These are phyloP conservation scores for Globisporangium cystogenes DNA, from an alignment of 352 stramenopile species.

Conservation along the genomic window DNA sequence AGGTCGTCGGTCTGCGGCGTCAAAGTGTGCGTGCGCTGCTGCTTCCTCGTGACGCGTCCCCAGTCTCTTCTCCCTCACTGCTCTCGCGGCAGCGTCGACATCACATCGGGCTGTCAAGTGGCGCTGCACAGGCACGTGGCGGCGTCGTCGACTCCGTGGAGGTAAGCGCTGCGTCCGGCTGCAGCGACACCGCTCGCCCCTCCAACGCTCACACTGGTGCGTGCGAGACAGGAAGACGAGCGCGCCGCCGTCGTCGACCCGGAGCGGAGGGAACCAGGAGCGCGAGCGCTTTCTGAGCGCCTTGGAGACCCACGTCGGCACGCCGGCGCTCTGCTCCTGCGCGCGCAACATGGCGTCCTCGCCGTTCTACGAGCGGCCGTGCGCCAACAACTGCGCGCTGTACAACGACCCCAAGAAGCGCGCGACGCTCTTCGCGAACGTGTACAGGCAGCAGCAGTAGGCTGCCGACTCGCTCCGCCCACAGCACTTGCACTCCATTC, in stretches of 20 bases:
- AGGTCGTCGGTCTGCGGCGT: conserved; percentile 13
- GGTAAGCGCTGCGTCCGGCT: conserved; percentile 14
- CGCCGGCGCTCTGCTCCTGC: conserved; percentile 54
- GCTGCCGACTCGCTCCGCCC: too few relatives aligned
- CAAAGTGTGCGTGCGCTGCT: conserved; percentile 9
- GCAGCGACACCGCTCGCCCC: background rate
- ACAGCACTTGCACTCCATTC: background rate
- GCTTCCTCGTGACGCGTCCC: background rate
- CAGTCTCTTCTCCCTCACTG: background rate
- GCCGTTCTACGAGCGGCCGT: conserved; percentile 17
- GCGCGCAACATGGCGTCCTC: conserved; percentile 13
- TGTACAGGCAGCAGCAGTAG: conserved; percentile 59
- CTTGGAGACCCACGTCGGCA: conserved; percentile 39
- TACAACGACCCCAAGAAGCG: conserved; percentile 62
- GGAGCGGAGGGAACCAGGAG: conserved; percentile 9
- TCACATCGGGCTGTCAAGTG: conserved; percentile 30
- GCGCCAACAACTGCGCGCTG: conserved; percentile 68
- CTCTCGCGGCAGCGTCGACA: conserved; percentile 20
- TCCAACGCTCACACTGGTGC: background rate
- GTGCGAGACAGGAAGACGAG: conserved; percentile 16
- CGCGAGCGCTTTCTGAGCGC: conserved; percentile 44
- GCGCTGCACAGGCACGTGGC: conserved; percentile 26
- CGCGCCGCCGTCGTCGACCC: conserved; percentile 1
- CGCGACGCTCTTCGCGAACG: conserved; percentile 39
- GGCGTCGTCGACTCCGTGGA: conserved; percentile 45